Conservation (phyloP, 805 yeast species). For the Saturnispora bothae region DNA sequence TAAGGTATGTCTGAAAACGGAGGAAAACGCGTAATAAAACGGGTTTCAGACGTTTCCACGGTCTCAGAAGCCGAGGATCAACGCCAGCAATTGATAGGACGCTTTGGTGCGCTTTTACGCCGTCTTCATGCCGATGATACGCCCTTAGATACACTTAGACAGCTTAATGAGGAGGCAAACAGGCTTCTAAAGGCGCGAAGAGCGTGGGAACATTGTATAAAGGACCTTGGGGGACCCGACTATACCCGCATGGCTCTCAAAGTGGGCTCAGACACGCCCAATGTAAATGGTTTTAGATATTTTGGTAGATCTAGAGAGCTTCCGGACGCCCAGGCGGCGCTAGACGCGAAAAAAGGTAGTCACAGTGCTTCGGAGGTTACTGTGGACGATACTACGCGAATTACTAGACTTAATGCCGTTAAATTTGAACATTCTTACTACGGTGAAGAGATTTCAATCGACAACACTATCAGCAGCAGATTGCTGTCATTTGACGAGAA, state of each 20-base stretch:
- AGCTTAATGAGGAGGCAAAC: slow-evolving; percentile 65
- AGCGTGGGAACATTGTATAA: slow-evolving; percentile 72
- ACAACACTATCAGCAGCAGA: not conserved
- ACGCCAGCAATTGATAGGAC: slow-evolving; percentile 51
- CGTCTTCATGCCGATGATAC: slow-evolving; percentile 51
- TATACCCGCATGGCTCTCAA: slow-evolving; percentile 20
- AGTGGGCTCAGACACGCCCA: slow-evolving; percentile 2
- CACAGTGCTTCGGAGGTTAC: no score
- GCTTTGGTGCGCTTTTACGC: slow-evolving; percentile 50
- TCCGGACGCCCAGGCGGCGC: slow-evolving; percentile 52
- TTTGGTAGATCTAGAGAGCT: slow-evolving; percentile 79
- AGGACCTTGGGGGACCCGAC: slow-evolving; percentile 65
- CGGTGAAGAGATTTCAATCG: slow-evolving; percentile 17
- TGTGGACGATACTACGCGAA: slow-evolving; percentile 8
- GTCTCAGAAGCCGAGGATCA: slow-evolving; percentile 63
- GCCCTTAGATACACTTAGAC: slow-evolving; percentile 56
- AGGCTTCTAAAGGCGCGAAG: slow-evolving; percentile 53
- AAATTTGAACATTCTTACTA: slow-evolving; percentile 20
- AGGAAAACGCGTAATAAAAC: not conserved
- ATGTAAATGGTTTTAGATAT: slow-evolving; percentile 50
- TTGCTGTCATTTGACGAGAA: slow-evolving; percentile 1
- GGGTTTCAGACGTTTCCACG: slow-evolving; percentile 25
- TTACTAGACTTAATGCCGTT: slow-evolving; percentile 1
- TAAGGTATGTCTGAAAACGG: not conserved
- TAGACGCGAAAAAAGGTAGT: no score